These are phyloP conservation scores for Fusarium sp. DNA, from an alignment of 2,329 filamentous ascomycete genomes.

Conservation along the genomic window DNA sequence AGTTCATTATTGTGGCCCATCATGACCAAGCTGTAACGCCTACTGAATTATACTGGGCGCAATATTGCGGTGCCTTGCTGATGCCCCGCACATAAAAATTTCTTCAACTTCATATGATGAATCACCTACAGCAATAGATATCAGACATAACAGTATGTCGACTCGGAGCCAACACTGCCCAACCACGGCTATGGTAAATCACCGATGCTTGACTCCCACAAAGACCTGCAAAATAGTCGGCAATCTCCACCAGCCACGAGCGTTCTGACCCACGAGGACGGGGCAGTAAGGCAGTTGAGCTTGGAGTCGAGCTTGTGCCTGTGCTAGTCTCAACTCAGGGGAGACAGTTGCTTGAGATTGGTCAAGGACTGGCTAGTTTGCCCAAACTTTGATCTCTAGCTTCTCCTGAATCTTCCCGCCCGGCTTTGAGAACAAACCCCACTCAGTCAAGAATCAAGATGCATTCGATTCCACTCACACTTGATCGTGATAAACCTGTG, in stretches of 20 bases:
- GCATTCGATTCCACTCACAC: constrained; percentile 35
- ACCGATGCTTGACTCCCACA: constrained; percentile 26
- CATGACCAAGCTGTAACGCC: constrained; percentile 16
- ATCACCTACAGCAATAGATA: background rate
- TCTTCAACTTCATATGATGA: background rate
- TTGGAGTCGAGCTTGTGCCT: constrained; percentile 26
- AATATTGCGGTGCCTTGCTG: constrained; percentile 32
- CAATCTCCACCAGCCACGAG: constrained; percentile 36
- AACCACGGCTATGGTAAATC: constrained; percentile 23
- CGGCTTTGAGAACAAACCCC: constrained; percentile 27
- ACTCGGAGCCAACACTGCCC: constrained; percentile 7
- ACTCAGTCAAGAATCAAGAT: constrained; percentile 7
- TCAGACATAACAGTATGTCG: background rate
- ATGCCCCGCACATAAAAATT: constrained; percentile 19
- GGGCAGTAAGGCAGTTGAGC: constrained; percentile 6
- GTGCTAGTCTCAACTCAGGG: constrained; percentile 18
- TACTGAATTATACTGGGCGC: constrained; percentile 18
- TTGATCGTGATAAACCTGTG: constrained; percentile 33
- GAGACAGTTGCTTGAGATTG: constrained; percentile 28
- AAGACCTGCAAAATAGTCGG: constrained; percentile 20
- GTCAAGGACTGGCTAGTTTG: constrained; percentile 2
- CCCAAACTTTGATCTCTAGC: constrained; percentile 37
- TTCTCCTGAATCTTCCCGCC: constrained; percentile 24
- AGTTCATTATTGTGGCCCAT: constrained; percentile 11
- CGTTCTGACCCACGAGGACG: constrained; percentile 15